Conservation (phyloP, 2,329 filamentous ascomycete species). For the Zarea fungicola region DNA sequence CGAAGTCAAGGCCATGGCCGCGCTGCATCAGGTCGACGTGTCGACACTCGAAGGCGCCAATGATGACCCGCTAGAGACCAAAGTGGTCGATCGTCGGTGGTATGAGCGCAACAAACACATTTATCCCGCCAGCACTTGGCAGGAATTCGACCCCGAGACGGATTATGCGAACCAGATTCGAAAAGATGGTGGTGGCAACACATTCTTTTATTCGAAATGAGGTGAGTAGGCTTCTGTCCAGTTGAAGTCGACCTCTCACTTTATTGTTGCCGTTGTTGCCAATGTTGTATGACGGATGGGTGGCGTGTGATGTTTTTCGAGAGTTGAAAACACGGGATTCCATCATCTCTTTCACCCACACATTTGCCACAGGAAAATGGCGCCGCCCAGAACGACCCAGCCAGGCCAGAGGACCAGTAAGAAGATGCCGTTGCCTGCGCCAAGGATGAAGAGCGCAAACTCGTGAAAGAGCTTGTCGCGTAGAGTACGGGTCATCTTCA, state of each 20-base stretch:
- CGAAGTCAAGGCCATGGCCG: conserved; percentile 30
- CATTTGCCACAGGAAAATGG: conserved; percentile 30
- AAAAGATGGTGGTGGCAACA: conserved; percentile 83
- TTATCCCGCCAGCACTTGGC: conserved; percentile 92
- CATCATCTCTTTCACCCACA: conserved; percentile 24
- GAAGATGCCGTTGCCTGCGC: conserved; percentile 43
- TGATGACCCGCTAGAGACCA: conserved; percentile 77
- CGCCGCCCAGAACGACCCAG: conserved; percentile 43
- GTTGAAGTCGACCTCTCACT: not conserved
- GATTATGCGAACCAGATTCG: conserved; percentile 74
- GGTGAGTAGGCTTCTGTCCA: not conserved
- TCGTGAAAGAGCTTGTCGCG: conserved; percentile 47
- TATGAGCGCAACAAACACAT: conserved; percentile 98
- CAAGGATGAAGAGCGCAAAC: conserved; percentile 46
- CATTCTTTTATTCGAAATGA: conserved; percentile 73
- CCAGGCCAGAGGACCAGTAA: conserved; percentile 54
- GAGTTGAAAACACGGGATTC: no score
- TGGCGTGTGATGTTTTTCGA: not conserved
- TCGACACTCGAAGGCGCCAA: conserved; percentile 60
- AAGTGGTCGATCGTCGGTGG: conserved; percentile 94
- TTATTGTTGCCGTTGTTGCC: not conserved
- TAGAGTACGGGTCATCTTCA: conserved; percentile 29
- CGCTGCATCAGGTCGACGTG: conserved; percentile 46
- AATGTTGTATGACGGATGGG: not conserved
- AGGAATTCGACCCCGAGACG: conserved; percentile 85